Evolutionary conservation across 83 land plant species (phyloP).

Genomic region (Thuja plicata): DNA sequence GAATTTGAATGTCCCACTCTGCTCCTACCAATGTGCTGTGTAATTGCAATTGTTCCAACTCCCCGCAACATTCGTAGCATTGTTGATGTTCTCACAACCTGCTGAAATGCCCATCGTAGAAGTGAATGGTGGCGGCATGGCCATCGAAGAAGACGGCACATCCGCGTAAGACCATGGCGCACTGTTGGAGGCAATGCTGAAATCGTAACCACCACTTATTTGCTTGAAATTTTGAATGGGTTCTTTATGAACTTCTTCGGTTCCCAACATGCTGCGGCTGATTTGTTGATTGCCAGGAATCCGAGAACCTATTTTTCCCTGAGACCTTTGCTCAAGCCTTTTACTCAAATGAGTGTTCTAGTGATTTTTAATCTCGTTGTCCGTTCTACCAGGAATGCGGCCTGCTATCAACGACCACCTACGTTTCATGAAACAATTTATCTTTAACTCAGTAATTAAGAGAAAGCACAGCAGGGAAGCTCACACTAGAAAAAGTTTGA

Average conservation of each 20-base stretch:
- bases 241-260: background rate
- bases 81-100: background rate
- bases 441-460: too few species aligned
- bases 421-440: background rate
- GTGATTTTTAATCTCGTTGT: too few species aligned
- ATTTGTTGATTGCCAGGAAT: too few species aligned
- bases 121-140: background rate
- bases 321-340: background rate
- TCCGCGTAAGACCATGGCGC: too few species aligned
- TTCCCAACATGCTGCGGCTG: background rate
- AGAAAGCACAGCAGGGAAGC: too few species aligned
- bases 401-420: conserved; percentile 2
- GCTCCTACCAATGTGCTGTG: background rate
- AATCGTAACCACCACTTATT: background rate
- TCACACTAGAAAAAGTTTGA: too few species aligned
- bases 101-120: background rate
- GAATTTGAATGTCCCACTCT: background rate
- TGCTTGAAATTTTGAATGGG: background rate
- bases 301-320: background rate
- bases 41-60: background rate
- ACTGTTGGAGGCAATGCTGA: background rate
- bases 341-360: conserved; percentile 8
- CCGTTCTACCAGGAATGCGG: too few species aligned
- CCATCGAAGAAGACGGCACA: too few species aligned
- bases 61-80: background rate